Evolutionary conservation across 164 flowering plant genomes (phyloP).

Genomic region (Vitis cinerea): DNA sequence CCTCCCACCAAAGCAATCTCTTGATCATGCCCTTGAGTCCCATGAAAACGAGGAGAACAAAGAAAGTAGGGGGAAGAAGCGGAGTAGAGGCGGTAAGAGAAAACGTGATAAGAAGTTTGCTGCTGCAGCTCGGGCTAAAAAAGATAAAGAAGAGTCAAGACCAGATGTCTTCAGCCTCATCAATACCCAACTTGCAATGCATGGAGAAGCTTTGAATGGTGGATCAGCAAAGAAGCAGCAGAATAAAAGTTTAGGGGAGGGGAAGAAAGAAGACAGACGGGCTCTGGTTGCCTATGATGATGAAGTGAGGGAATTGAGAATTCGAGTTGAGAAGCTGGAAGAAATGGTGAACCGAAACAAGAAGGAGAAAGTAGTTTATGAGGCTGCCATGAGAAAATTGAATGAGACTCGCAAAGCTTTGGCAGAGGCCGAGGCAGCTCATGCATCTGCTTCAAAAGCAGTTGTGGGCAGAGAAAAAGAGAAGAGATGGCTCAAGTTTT

Average conservation of each 20-base stretch:
- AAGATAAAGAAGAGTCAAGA: slow-evolving; percentile 41
- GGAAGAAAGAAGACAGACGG: slow-evolving; percentile 63
- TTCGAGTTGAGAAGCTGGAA: slow-evolving; percentile 68
- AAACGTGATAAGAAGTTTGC: slow-evolving; percentile 88
- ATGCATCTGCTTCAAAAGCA: slow-evolving; percentile 70
- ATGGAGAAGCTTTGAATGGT: slow-evolving; percentile 35
- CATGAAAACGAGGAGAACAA: slow-evolving; percentile 24
- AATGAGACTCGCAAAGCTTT: slow-evolving; percentile 73
- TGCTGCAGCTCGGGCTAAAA: slow-evolving; percentile 60
- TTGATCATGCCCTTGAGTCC: slow-evolving; percentile 63
- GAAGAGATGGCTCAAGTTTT: slow-evolving; percentile 91
- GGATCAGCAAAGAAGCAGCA: slow-evolving; percentile 35
- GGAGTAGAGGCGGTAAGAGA: slow-evolving; percentile 87
- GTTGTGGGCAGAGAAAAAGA: slow-evolving; percentile 73
- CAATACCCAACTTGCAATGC: slow-evolving; percentile 71
- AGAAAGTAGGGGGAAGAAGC: slow-evolving; percentile 42
- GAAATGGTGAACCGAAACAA: slow-evolving; percentile 79
- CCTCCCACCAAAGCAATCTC: slow-evolving; percentile 87
- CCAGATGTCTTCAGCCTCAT: slow-evolving; percentile 84
- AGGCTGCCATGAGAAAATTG: slow-evolving; percentile 80
- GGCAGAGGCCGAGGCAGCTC: slow-evolving; percentile 69
- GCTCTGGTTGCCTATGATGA: slow-evolving; percentile 69
- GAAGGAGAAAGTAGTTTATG: slow-evolving; percentile 77
- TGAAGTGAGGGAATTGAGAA: slow-evolving; percentile 65
- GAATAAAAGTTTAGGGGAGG: slow-evolving; percentile 31